A percentile compares a stretch with the other conserved stretches of the same genome.
Evolutionary conservation across 306 rosid species (phyloP).

Genomic region (Vachellia collinsii): DNA sequence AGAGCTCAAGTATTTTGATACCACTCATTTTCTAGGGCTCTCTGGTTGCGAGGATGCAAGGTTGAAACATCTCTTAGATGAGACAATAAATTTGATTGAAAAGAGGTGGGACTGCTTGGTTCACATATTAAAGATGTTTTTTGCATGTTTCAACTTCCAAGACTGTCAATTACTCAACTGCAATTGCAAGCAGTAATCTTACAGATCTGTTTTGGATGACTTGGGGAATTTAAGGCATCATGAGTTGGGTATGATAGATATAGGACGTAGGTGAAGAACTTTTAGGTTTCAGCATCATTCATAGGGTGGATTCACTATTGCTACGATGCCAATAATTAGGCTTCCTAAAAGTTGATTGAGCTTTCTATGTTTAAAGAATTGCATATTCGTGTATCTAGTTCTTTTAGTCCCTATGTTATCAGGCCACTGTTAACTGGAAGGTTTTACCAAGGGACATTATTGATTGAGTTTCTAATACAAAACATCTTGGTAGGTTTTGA

Average conservation of each 20-base stretch:
- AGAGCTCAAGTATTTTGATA: background rate
- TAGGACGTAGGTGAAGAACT: too few species aligned
- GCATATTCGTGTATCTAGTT: background rate
- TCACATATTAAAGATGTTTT: background rate
- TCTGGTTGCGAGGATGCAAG: background rate
- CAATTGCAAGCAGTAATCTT: background rate
- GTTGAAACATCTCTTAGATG: constrained; percentile 1
- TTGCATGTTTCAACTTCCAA: constrained; percentile 14
- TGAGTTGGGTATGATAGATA: constrained; percentile 15
- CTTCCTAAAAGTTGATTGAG: background rate
- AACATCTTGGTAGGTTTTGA: background rate
- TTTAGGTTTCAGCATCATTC: constrained; percentile 17
- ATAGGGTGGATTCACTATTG: background rate
- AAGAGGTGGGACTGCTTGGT: constrained; percentile 7
- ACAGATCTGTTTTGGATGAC: background rate
- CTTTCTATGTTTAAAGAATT: constrained; percentile 1
- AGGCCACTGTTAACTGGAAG: background rate
- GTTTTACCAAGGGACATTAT: constrained; percentile 6
- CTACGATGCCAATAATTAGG: background rate
- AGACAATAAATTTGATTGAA: background rate
- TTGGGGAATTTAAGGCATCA: constrained; percentile 9
- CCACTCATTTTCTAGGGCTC: background rate
- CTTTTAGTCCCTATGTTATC: background rate
- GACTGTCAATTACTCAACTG: background rate
- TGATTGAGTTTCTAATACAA: background rate